A percentile compares a stretch with the other conserved stretches of the same genome.
Evolutionary conservation across 2,329 filamentous ascomycete species (phyloP).

Genomic region (Stemphylium lycopersici): DNA sequence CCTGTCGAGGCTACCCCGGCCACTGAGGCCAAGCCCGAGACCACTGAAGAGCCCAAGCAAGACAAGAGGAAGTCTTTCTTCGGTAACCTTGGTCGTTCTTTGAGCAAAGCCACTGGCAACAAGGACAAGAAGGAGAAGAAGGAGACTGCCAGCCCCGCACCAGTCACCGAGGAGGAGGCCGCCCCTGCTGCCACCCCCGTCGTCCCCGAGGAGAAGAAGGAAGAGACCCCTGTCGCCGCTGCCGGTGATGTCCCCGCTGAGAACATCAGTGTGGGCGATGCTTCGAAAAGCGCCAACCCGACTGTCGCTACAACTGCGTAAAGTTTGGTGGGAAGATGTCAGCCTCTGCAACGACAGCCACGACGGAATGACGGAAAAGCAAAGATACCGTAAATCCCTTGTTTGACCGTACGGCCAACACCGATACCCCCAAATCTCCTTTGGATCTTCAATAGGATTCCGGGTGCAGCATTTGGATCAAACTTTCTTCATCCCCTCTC

Average conservation of each 20-base stretch:
- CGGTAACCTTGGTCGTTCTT: slow-evolving; percentile 64
- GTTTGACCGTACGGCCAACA: slow-evolving; percentile 47
- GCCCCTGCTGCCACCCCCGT: slow-evolving; percentile 29
- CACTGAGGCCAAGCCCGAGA: slow-evolving; percentile 54
- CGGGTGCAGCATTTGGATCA: slow-evolving; percentile 39
- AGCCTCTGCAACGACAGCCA: slow-evolving; percentile 49
- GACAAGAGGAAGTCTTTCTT: slow-evolving; percentile 88
- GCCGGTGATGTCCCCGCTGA: slow-evolving; percentile 45
- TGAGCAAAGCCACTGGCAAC: slow-evolving; percentile 49
- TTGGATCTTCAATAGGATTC: slow-evolving; percentile 34
- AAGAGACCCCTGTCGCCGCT: slow-evolving; percentile 35
- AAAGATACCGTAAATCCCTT: slow-evolving; percentile 47
- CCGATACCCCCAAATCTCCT: slow-evolving; percentile 40
- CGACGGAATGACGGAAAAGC: slow-evolving; percentile 54
- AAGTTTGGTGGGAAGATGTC: slow-evolving; percentile 50
- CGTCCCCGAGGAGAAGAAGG: slow-evolving; percentile 31
- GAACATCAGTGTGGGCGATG: slow-evolving; percentile 48
- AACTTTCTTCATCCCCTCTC: slow-evolving; percentile 38
- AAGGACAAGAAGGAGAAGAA: slow-evolving; percentile 50
- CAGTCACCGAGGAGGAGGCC: slow-evolving; percentile 39
- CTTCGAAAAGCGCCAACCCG: slow-evolving; percentile 46
- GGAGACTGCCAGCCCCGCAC: slow-evolving; percentile 37
- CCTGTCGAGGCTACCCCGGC: slow-evolving; percentile 33
- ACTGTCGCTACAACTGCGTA: slow-evolving; percentile 52
- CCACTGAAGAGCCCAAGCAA: slow-evolving; percentile 59